A percentile compares a stretch with the other conserved stretches of the same genome.
Evolutionary conservation across 129 eudicot species (phyloP).

Genomic region (Pulicaria dysenterica): DNA sequence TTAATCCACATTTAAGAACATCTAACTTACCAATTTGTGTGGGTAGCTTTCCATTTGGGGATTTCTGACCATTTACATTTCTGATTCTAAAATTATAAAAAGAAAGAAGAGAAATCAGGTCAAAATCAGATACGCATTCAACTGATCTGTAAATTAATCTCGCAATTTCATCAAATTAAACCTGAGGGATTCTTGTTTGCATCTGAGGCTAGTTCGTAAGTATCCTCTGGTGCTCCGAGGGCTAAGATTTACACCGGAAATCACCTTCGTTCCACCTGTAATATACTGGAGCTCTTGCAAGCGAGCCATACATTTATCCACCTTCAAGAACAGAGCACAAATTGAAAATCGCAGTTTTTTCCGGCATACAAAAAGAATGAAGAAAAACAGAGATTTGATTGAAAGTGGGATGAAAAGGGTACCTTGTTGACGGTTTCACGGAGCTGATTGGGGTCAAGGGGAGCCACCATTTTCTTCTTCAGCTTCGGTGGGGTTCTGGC

Average conservation of each 20-base stretch:
- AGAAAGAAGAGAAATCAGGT: background rate
- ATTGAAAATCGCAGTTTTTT: background rate
- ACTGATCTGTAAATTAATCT: background rate
- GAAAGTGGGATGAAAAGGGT: background rate
- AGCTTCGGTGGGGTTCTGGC: slow-evolving; percentile 92
- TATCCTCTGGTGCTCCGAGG: slow-evolving; percentile 72
- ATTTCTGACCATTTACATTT: slow-evolving; percentile 54
- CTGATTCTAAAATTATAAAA: slow-evolving; percentile 46
- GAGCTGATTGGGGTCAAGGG: slow-evolving; percentile 76
- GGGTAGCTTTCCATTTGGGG: slow-evolving; percentile 74
- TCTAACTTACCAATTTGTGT: slow-evolving; percentile 45
- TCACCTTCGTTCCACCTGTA: slow-evolving; percentile 69
- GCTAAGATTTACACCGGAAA: slow-evolving; percentile 64
- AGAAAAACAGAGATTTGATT: background rate
- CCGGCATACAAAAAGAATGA: background rate
- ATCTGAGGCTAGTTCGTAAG: slow-evolving; percentile 62
- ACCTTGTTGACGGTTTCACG: slow-evolving; percentile 89
- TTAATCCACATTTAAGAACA: background rate
- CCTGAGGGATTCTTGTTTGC: slow-evolving; percentile 86
- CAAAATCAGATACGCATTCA: background rate
- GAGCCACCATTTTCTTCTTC: slow-evolving; percentile 63
- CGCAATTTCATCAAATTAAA: slow-evolving; percentile 8
- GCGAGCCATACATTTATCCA: slow-evolving; percentile 93
- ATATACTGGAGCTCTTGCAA: slow-evolving; percentile 91
- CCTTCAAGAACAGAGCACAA: slow-evolving; percentile 47